phyloP scores from a whole-genome alignment of 2,329 filamentous ascomycete species.

The Mycosphaerelloides madeirae region DNA sequence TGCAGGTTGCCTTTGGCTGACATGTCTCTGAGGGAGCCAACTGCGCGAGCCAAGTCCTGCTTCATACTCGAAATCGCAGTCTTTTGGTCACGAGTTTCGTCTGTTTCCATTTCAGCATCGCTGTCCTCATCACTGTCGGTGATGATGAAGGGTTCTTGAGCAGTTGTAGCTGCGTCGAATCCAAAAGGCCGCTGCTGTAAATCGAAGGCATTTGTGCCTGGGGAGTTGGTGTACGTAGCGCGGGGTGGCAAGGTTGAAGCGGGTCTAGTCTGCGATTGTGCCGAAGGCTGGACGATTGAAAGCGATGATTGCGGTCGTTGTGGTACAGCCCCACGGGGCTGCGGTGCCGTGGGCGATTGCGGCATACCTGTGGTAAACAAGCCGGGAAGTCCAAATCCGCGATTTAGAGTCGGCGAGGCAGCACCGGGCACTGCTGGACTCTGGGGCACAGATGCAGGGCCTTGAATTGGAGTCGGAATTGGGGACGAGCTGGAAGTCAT shows the following conservation, averaged over 20 bases:
- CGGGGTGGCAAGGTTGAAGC: no score
- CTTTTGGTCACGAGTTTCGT: slow-evolving; percentile 5
- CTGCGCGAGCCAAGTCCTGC: no score
- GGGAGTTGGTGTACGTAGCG: no score
- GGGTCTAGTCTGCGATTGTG: no score
- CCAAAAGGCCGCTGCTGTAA: slow-evolving; percentile 51
- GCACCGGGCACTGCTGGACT: slow-evolving; percentile 5
- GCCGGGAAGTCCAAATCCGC: slow-evolving; percentile 22
- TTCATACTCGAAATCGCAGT: background rate
- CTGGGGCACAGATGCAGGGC: background rate
- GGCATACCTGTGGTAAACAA: slow-evolving; percentile 23
- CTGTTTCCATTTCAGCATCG: slow-evolving; percentile 33
- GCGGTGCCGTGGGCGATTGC: no score
- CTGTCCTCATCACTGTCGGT: slow-evolving; percentile 64
- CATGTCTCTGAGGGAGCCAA: no score
- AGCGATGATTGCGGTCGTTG: no score
- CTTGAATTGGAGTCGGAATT: background rate
- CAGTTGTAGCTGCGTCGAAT: slow-evolving; percentile 44
- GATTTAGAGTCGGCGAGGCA: slow-evolving; percentile 12
- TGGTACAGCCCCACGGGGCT: no score
- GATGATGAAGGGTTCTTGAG: slow-evolving; percentile 67
- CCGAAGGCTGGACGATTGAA: no score
- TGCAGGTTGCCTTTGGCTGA: background rate
- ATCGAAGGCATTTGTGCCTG: no score
- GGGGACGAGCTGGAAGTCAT: background rate